Percentiles rank a stretch among this genome's conserved stretches.
Evolutionary conservation across 2,329 filamentous ascomycete species (phyloP).

Genomic region (Cytospora mali): DNA sequence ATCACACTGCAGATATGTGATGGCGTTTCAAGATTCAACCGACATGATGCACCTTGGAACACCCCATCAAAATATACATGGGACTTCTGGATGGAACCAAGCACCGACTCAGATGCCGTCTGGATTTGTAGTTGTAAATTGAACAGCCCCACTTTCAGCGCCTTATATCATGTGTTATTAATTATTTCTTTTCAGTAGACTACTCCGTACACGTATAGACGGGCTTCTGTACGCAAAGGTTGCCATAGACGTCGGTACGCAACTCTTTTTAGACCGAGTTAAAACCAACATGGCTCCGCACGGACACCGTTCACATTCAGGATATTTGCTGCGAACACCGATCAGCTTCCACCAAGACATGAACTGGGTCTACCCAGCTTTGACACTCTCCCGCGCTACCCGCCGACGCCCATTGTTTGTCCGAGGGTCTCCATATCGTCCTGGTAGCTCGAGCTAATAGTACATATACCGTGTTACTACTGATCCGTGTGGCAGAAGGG

Average conservation of each 20-base stretch:
- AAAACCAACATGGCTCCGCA: slow-evolving; percentile 6
- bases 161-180: neutral
- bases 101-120: slow-evolving; percentile 1
- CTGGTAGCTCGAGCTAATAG: slow-evolving; percentile 5
- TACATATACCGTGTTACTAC: neutral
- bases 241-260: neutral
- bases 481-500: neutral
- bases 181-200: neutral
- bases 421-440: slow-evolving; percentile 13
- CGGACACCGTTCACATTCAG: slow-evolving; percentile 19
- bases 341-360: slow-evolving; percentile 9
- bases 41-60: slow-evolving; percentile 18
- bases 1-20: slow-evolving; percentile 9
- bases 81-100: slow-evolving; percentile 6
- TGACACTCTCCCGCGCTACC: slow-evolving; percentile 10
- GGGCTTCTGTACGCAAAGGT: neutral
- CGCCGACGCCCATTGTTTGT: slow-evolving; percentile 11
- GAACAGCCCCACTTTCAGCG: neutral
- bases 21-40: slow-evolving; percentile 23
- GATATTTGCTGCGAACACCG: slow-evolving; percentile 6
- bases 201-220: neutral
- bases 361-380: slow-evolving; percentile 7
- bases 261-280: neutral
- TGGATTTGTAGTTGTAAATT: no score
- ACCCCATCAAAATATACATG: neutral